phyloP scores from a whole-genome alignment of 2,329 filamentous ascomycete species.

The Cordyceps cicadae region DNA sequence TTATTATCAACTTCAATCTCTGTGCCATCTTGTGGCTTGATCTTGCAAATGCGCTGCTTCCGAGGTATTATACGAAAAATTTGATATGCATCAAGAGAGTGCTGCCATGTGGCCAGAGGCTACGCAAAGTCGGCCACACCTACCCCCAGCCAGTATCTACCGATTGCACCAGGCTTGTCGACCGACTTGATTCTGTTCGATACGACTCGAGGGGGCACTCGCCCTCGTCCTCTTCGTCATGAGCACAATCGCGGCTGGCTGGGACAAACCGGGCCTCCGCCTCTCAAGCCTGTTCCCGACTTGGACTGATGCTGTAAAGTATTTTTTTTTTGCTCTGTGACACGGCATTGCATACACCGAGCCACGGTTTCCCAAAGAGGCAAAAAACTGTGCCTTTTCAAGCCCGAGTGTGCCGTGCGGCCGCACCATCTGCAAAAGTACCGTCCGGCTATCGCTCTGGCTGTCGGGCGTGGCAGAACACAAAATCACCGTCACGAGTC shows the following conservation, averaged over 20 bases:
- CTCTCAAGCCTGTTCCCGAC: not conserved
- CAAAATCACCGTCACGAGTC: not conserved
- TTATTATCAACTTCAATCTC: not conserved
- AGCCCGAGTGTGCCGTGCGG: too few relatives aligned
- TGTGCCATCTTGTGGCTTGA: not conserved
- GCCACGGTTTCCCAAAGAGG: too few relatives aligned
- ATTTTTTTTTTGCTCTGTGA: too few relatives aligned
- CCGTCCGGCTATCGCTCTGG: not conserved
- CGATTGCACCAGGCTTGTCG: not conserved
- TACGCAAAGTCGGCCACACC: conserved; percentile 14
- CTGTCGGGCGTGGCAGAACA: not conserved
- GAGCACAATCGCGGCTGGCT: not conserved
- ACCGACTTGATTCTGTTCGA: conserved; percentile 12
- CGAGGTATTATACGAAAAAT: not conserved
- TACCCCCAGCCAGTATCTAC: conserved; percentile 14
- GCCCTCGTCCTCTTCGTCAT: not conserved
- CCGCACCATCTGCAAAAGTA: not conserved
- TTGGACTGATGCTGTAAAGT: too few relatives aligned
- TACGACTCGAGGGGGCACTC: conserved; percentile 16
- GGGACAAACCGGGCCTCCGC: not conserved
- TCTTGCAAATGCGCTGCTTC: not conserved
- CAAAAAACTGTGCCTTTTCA: too few relatives aligned
- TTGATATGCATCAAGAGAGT: not conserved
- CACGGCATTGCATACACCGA: too few relatives aligned
- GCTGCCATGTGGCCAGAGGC: not conserved